Base-by-base conservation (phyloP, 768 basidiomycete genomes). In the Russula sp. region DNA sequence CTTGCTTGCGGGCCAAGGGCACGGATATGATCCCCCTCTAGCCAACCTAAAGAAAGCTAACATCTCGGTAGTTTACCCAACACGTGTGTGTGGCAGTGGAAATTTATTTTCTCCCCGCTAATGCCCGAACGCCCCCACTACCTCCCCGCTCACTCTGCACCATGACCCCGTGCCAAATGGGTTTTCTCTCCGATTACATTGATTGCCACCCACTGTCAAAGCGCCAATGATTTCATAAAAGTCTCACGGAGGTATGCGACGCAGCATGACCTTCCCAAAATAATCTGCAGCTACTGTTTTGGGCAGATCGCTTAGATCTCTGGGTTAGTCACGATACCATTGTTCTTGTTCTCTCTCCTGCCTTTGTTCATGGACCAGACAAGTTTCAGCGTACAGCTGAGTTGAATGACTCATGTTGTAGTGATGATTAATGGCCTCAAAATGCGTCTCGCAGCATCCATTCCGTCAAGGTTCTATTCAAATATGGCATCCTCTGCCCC, bases 31-130 rank as follows among this genome's bases (percentile, higher is more conserved):
- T 14, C n/a, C 46, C 3, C 11, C 32, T 16, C 32, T 7, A 7
- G 25, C 25, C 48, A 49, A 10, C 9, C 14, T 29, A 51, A n/a
- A 11, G 13, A 35, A 51, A 51, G 3, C 6, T 14, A 18, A 18
- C 6, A 42, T 42, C 18, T 50, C 25, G 47, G 47, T 16, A 7
- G 52, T 25, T 52, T 29, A 22, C 1, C 51, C 52, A 39, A 41
- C 38, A 58, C 35, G 57, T 41, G 56, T 7, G 18, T 29, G 49
- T 49, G 48, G 49, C 34, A 43, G 25, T 46, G 4, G 29, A 58
- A 58, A 46, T 53, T 58, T 62, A 52, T 51, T 34, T 52, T 53
- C 32, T 29, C 22, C 14, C 41, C 32, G 49, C 61, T 52, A 52
- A 46, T 14, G 2, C 36, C 43, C 42, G 45, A 43, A 56, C 35